phyloP scores from a whole-genome alignment of 179 eudicot species.

The Sideroxylon spinosum region DNA sequence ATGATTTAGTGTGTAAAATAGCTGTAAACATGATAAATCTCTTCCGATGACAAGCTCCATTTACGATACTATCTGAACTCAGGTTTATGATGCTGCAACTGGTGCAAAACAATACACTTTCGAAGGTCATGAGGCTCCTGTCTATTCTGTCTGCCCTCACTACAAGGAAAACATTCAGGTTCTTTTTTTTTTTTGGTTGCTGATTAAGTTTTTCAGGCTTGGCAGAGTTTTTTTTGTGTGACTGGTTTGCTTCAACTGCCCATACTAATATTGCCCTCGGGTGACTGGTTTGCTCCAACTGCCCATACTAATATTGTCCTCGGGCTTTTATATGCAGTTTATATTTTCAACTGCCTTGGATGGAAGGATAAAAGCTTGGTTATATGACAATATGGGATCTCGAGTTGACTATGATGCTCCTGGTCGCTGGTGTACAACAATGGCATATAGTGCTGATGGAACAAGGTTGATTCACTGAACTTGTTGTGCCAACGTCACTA shows the following conservation, averaged over 20 bases:
- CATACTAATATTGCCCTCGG: no score
- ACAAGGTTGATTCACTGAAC: slow-evolving; percentile 50
- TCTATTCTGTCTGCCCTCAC: slow-evolving; percentile 96
- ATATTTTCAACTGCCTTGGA: slow-evolving; percentile 90
- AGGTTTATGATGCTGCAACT: slow-evolving; percentile 93
- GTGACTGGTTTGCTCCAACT: background rate
- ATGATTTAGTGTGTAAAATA: background rate
- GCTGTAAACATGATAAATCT: slow-evolving; percentile 1
- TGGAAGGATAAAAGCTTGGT: slow-evolving; percentile 96
- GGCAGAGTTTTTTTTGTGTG: background rate
- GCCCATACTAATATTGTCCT: slow-evolving; percentile 6
- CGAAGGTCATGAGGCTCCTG: slow-evolving; percentile 97
- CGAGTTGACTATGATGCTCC: slow-evolving; percentile 97
- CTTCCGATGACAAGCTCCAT: background rate
- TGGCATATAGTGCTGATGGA: slow-evolving; percentile 96
- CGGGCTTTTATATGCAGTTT: slow-evolving; percentile 45
- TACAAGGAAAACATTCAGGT: slow-evolving; percentile 87
- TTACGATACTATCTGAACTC: slow-evolving; percentile 14
- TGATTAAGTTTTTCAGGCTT: background rate
- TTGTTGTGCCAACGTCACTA: background rate
- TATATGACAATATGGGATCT: slow-evolving; percentile 91
- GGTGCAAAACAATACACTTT: slow-evolving; percentile 73
- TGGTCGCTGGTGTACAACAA: slow-evolving; percentile 92
- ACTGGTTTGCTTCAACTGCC: background rate
- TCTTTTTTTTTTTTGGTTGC: background rate